Evolutionary conservation across 2,329 filamentous ascomycete genomes (phyloP).

Genomic region (Fusarium denticulatum): DNA sequence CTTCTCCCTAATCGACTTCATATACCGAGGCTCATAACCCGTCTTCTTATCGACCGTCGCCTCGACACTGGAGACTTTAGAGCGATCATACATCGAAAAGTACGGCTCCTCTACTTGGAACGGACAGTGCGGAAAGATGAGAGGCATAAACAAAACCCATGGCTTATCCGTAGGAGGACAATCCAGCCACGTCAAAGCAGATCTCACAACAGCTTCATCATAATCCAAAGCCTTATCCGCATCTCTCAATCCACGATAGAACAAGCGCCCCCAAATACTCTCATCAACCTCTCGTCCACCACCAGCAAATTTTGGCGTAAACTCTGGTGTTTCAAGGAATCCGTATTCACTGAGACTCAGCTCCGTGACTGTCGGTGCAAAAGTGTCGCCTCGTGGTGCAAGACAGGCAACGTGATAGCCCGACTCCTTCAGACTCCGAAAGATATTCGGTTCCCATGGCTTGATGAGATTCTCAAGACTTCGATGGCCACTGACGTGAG

Average conservation of each 20-base stretch:
- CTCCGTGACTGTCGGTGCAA: constrained; percentile 55
- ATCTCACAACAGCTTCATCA: constrained; percentile 55
- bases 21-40: constrained; percentile 55
- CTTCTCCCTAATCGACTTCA: constrained; percentile 50
- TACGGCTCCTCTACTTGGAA: constrained; percentile 60
- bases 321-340: constrained; percentile 53
- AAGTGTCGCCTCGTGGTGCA: constrained; percentile 54
- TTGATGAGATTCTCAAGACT: constrained; percentile 59
- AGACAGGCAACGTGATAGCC: constrained; percentile 60
- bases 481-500: constrained; percentile 57
- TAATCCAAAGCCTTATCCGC: constrained; percentile 53
- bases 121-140: constrained; percentile 57
- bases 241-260: constrained; percentile 55
- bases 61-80: constrained; percentile 32
- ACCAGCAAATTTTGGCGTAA: constrained; percentile 45
- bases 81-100: constrained; percentile 57
- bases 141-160: constrained; percentile 56
- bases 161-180: constrained; percentile 53
- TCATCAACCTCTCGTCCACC: constrained; percentile 41
- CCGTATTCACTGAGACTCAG: constrained; percentile 57
- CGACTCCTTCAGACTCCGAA: constrained; percentile 54
- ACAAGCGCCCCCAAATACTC: constrained; percentile 52
- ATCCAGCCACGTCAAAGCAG: constrained; percentile 56
- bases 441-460: constrained; percentile 59
- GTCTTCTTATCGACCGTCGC: constrained; percentile 44